Conservation (phyloP, 371 early-diverging fungal species). For the Nematocida sp. region DNA sequence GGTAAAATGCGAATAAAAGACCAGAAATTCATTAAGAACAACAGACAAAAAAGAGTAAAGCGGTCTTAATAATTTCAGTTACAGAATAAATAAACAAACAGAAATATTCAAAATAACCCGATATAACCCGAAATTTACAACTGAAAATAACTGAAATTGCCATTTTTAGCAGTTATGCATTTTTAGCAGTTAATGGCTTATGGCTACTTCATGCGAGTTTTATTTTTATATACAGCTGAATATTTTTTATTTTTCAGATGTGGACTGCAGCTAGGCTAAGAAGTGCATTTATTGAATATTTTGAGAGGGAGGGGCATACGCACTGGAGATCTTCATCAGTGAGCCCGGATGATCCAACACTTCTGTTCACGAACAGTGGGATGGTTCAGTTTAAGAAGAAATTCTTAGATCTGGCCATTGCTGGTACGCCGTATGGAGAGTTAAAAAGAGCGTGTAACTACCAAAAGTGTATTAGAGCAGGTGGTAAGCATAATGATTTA, state of each 20-base stretch:
- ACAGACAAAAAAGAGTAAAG: constrained; percentile 1
- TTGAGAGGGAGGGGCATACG: constrained; percentile 77
- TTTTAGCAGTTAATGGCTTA: no score
- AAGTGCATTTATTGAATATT: constrained; percentile 83
- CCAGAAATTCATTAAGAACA: constrained; percentile 5
- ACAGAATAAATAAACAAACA: background rate
- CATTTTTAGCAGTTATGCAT: no score
- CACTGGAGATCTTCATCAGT: constrained; percentile 84
- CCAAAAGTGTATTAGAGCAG: constrained; percentile 89
- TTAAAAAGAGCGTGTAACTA: constrained; percentile 86
- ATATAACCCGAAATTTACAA: no score
- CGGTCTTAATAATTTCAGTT: background rate
- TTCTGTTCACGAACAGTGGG: constrained; percentile 96
- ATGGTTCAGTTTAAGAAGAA: constrained; percentile 99
- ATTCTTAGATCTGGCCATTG: constrained; percentile 88
- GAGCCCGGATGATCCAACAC: constrained; percentile 91
- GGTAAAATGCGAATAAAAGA: constrained; percentile 36
- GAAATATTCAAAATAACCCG: background rate
- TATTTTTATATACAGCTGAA: no score
- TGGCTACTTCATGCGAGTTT: no score
- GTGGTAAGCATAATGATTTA: constrained; percentile 99
- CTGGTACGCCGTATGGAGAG: constrained; percentile 80
- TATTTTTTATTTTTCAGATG: constrained; percentile 44
- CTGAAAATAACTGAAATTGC: no score
- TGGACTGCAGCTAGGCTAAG: constrained; percentile 69